Base-by-base conservation (phyloP, 2,329 filamentous ascomycete genomes). In the Tothia fuscella region DNA sequence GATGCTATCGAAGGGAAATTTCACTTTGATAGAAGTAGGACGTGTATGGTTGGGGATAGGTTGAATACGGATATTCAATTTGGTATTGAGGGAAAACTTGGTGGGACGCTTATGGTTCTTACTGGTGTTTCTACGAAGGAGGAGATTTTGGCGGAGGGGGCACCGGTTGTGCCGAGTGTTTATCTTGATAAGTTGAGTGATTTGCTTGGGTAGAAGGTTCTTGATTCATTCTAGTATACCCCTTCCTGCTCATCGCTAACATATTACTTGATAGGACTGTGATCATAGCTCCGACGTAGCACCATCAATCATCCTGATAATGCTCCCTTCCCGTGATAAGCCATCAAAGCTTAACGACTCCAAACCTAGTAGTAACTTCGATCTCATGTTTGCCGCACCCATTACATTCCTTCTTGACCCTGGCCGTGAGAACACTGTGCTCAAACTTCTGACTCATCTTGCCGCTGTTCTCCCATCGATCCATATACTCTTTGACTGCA, bases 1-100 rank as follows among this genome's bases (percentile, higher is more conserved):
- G 89, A 96, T 60, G 87, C 91, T 3, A 82, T 98, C 44, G 89
- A 96, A 67, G 89, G 89, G 45, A 94, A 93, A 62, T 95, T 96
- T 61, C 72, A 82, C 50, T 81, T 98, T 41, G 80, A 96, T 59
- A 75, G 88, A 28, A 75, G 71, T 46, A 78, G 78, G 51, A 84
- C 91, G 1, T 96, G 91, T 63, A 98, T 98, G 91, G 75, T 98
- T 32, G 91, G 91, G 5, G 91, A 98, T 60, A 73, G 91, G 22
- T 67, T 94, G 48, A 84, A 96, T 59, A 98, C 91, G 0, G 91
- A 98, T 62, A 96, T 98, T 58, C 79, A 83, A 58, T 98, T 98
- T 58, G 91, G 91, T 3, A 74, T 95, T 48, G 81, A 96, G 57
- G 89, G 89, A 0, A 80, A 82, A 49, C 71, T 98, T 21, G 91